Evolutionary conservation across 495 filamentous ascomycete genomes (phyloP).

Genomic region (Lophiotrema nucula): DNA sequence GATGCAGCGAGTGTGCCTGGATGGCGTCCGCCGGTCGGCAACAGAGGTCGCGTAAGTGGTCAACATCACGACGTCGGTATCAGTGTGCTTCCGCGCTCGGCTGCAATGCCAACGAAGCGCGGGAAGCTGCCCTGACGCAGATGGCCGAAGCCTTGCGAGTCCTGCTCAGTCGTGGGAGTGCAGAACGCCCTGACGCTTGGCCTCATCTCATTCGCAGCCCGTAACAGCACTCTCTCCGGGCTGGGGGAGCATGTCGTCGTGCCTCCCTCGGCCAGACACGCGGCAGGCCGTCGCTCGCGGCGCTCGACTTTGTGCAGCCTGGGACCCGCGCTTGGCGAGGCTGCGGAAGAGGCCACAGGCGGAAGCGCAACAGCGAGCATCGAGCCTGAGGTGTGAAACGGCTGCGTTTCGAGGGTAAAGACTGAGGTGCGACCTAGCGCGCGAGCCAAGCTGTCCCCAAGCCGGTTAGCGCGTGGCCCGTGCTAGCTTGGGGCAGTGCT

Average conservation of each 20-base stretch:
- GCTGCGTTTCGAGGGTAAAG: constrained; percentile 6
- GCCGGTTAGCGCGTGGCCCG: neutral
- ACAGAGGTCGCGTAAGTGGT: too few relatives aligned
- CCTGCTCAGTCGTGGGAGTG: neutral
- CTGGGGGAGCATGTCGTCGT: too few relatives aligned
- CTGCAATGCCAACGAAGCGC: neutral
- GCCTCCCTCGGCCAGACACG: too few relatives aligned
- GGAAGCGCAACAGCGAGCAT: neutral
- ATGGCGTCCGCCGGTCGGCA: too few relatives aligned
- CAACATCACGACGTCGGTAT: too few relatives aligned
- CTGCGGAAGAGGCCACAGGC: neutral
- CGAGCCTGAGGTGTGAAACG: too few relatives aligned
- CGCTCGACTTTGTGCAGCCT: too few relatives aligned
- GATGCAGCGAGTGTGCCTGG: too few relatives aligned
- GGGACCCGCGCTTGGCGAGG: too few relatives aligned
- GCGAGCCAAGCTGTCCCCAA: neutral
- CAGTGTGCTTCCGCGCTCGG: neutral
- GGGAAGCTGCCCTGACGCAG: neutral
- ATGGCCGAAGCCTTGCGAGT: neutral
- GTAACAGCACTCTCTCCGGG: too few relatives aligned
- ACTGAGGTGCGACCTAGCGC: neutral
- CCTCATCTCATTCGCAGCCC: neutral
- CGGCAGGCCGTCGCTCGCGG: too few relatives aligned
- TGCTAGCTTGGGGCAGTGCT: neutral
- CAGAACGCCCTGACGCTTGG: neutral